Evolutionary conservation across 305 asterid species (phyloP), one percentile per base, ranked within the genome.

Genomic region (Fraxinus albicans): DNA sequence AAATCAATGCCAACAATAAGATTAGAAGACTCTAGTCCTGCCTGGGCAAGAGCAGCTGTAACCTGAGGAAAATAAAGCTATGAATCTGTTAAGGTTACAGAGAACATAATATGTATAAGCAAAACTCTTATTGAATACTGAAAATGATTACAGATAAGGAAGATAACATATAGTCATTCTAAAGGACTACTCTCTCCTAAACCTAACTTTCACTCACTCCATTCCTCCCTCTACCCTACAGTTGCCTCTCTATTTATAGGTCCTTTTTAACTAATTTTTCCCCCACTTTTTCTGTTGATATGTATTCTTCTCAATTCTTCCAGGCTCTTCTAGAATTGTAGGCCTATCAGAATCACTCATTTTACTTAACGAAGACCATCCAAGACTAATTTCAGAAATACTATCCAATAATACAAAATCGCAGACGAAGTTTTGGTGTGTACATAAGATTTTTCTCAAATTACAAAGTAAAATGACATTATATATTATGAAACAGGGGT

Each of bases 1-100:
- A 90, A 90, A 84, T 90, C 93, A 40, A 90, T 88, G 36, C 91
- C 93, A 53, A 90, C 88, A 31, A 90, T 90, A 4, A 90, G 87
- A 36, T 90, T 90, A 15, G 91, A 90, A 10, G 92, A 89, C 77
- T 89, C 92, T 12, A 89, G 76, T 42, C 92, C 92, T 4, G 90
- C 79, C 83, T 85, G 79, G 3, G 89, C 81, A 13, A 87, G 87
- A 34, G 92, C 92, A 36, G 86, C 83, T 34, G 90, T 87, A 82
- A 87, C 91, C 91, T 89, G 85, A 34, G 63, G 60, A 65, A 36
- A 60, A 9, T 12, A 23, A 77, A 40, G 31, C 40, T 2, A 31
- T 53, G 8, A 10, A 12, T 40, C 47, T 40, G 13, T 40, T 40
- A 8, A 40, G 47, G 47, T 40, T 40, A 40, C 47, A 40, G 47